Evolutionary conservation across 108 stramenopile species (phyloP).

Genomic region (Pseudonitzschia pungens): DNA sequence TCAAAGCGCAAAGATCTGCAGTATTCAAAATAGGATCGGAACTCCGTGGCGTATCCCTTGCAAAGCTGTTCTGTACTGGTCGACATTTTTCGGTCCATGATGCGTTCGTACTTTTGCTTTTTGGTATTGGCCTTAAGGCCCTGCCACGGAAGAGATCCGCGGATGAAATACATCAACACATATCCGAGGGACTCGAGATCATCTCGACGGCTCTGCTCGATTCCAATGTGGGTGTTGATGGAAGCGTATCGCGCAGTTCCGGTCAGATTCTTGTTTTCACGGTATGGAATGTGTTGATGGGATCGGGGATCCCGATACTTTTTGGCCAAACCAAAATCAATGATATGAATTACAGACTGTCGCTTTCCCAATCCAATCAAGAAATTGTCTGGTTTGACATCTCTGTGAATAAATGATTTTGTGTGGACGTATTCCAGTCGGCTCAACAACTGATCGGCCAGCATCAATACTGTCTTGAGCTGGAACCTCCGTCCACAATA

Average conservation of each 20-base stretch:
- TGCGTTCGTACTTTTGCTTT: constrained; percentile 99
- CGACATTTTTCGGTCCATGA: constrained; percentile 99
- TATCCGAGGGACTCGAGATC: constrained; percentile 99
- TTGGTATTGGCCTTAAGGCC: constrained; percentile 99
- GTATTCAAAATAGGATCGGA: constrained; percentile 99
- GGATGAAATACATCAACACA: constrained; percentile 99
- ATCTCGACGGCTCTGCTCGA: constrained; percentile 96
- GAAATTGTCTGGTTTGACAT: constrained; percentile 99
- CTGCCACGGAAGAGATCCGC: constrained; percentile 99
- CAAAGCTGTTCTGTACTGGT: constrained; percentile 98
- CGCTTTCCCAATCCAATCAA: constrained; percentile 97
- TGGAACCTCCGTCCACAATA: constrained; percentile 98
- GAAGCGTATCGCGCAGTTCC: constrained; percentile 99
- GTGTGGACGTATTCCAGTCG: constrained; percentile 99
- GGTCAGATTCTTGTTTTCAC: constrained; percentile 99
- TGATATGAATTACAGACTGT: constrained; percentile 97
- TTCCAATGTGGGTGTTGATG: constrained; percentile 98
- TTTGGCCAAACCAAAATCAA: constrained; percentile 99
- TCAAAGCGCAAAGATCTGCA: constrained; percentile 97
- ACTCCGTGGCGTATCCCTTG: constrained; percentile 99
- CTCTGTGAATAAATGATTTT: constrained; percentile 99
- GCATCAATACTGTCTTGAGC: constrained; percentile 95
- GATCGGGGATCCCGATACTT: constrained; percentile 98
- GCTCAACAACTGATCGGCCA: constrained; percentile 97
- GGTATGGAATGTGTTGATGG: constrained; percentile 99